These are phyloP conservation scores for Neurospora cerealis DNA, from an alignment of 495 filamentous ascomycete genomes.

Conservation along the genomic window DNA sequence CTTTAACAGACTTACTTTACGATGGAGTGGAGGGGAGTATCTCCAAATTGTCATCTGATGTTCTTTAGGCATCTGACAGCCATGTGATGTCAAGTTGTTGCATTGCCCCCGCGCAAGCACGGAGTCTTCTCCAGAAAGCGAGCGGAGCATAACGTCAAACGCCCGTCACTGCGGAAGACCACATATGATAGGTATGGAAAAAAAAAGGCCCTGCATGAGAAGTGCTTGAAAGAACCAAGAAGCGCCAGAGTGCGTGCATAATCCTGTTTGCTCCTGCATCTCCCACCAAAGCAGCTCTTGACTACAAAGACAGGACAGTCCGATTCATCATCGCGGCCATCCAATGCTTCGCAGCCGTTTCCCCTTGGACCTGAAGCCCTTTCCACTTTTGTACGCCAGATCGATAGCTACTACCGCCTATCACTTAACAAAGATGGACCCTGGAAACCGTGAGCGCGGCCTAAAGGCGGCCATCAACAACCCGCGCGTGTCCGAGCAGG, in stretches of 20 bases:
- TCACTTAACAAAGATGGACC: slow-evolving; percentile 10
- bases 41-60: background rate
- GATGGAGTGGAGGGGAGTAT: background rate
- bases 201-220: background rate
- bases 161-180: background rate
- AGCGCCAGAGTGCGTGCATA: background rate
- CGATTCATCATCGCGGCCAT: background rate
- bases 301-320: background rate
- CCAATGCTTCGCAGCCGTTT: background rate
- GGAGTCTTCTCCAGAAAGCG: background rate
- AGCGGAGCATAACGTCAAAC: background rate
- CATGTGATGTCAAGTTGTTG: background rate
- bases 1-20: background rate
- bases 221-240: background rate
- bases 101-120: background rate
- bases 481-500: slow-evolving; percentile 15
- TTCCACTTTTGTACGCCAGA: background rate
- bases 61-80: background rate
- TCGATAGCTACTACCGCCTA: background rate
- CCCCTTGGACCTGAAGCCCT: background rate
- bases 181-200: background rate
- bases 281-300: background rate
- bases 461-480: slow-evolving; percentile 21
- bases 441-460: slow-evolving; percentile 20
- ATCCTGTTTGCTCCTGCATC: background rate